A percentile compares a stretch with the other conserved stretches of the same genome.
Evolutionary conservation across 2,329 filamentous ascomycete species (phyloP).

Genomic region (Aspergillus nomiae): DNA sequence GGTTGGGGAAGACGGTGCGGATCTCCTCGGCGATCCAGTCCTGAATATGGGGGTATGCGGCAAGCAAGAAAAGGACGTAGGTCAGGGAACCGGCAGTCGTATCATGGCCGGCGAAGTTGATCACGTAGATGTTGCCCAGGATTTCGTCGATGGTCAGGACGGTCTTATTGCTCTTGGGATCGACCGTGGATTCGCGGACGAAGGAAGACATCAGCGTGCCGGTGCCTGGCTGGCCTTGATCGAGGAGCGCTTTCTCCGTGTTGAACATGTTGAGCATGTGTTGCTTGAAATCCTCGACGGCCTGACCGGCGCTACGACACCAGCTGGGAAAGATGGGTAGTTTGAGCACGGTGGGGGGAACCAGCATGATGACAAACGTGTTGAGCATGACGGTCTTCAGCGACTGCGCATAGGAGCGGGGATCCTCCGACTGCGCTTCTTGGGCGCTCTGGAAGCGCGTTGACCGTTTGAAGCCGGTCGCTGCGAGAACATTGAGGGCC

Average conservation of each 20-base stretch:
- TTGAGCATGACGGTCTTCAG: background rate
- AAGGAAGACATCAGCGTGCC: background rate
- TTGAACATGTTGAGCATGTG: background rate
- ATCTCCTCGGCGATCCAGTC: background rate
- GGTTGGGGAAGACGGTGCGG: background rate
- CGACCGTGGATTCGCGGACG: background rate
- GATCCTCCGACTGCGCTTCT: background rate
- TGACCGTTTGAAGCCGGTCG: background rate
- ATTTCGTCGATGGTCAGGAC: background rate
- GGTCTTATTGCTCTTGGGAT: background rate
- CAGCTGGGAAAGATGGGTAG: background rate
- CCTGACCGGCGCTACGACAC: background rate
- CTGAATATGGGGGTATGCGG: background rate
- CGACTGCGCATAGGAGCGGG: background rate
- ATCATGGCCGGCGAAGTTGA: background rate
- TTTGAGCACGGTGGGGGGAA: background rate
- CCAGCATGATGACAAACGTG: background rate
- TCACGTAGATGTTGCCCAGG: background rate
- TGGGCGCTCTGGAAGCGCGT: background rate
- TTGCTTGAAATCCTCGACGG: background rate
- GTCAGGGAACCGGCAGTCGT: background rate
- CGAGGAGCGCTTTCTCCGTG: background rate
- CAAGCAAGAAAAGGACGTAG: background rate
- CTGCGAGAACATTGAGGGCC: background rate
- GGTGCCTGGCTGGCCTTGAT: background rate